These are phyloP conservation scores for Suhomyces prunicola DNA, from an alignment of 805 yeast species.

Conservation along the genomic window DNA sequence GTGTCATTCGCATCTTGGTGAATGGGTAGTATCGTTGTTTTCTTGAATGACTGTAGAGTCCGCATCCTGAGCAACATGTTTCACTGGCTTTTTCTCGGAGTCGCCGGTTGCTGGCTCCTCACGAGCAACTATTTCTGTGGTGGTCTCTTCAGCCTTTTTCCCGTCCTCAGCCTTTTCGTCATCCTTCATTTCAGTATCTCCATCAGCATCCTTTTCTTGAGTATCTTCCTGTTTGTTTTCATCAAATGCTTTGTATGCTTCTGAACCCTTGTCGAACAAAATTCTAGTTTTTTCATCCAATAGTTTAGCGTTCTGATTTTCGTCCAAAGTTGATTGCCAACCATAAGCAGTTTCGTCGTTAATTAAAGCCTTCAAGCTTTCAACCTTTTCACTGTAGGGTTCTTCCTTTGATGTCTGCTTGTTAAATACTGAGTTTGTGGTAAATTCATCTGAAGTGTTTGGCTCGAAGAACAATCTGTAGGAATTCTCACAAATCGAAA, in stretches of 20 bases:
- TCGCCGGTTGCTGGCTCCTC: background rate
- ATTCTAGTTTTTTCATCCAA: constrained; percentile 29
- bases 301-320: constrained; percentile 32
- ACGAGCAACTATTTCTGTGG: background rate
- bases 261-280: constrained; percentile 41
- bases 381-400: constrained; percentile 28
- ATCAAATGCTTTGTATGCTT: constrained; percentile 16
- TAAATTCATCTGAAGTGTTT: constrained; percentile 73
- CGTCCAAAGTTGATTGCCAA: constrained; percentile 48
- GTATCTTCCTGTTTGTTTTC: constrained; percentile 6
- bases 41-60: constrained; percentile 49
- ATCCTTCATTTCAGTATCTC: background rate
- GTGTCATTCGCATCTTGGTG: constrained; percentile 50
- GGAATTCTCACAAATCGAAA: constrained; percentile 73
- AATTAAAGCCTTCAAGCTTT: constrained; percentile 36
- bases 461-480: constrained; percentile 80
- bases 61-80: constrained; percentile 28
- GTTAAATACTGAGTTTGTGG: constrained; percentile 53
- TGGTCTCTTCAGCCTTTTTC: background rate
- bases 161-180: background rate
- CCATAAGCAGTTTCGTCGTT: constrained; percentile 49
- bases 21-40: constrained; percentile 44
- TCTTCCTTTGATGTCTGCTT: constrained; percentile 27
- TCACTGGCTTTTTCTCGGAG: background rate
- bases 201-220: constrained; percentile 5